phyloP scores from a whole-genome alignment of 257 asterid genomes.

The Echites panduratus region DNA sequence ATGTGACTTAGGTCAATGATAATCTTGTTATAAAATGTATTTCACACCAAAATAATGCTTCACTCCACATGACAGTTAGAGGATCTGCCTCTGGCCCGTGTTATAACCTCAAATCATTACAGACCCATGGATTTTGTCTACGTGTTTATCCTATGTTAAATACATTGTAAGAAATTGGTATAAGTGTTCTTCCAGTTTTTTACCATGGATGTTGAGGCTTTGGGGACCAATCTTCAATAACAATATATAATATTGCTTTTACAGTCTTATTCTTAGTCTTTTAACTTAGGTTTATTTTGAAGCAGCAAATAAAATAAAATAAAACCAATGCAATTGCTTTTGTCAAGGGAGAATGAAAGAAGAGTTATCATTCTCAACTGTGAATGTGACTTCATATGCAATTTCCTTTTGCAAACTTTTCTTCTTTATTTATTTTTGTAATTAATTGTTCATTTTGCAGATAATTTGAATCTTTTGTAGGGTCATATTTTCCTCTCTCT shows the following conservation, averaged over 20 bases:
- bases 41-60: neutral
- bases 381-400: neutral
- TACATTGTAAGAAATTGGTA: neutral
- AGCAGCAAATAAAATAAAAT: neutral
- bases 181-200: neutral
- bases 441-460: neutral
- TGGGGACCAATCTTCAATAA: neutral
- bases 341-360: too few species aligned
- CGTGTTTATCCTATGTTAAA: neutral
- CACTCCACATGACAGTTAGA: neutral
- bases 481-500: slow-evolving; percentile 72
- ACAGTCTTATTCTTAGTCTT: neutral
- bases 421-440: neutral
- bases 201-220: neutral
- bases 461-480: slow-evolving; percentile 32
- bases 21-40: neutral
- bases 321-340: neutral
- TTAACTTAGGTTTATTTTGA: too few species aligned
- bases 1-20: neutral
- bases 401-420: neutral
- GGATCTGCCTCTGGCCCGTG: neutral
- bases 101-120: neutral
- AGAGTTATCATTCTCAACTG: neutral
- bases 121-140: neutral
- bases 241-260: neutral